A percentile compares a stretch with the other conserved stretches of the same genome.
Conservation (phyloP, 805 yeast species). For the Yarrowia bubula region DNA sequence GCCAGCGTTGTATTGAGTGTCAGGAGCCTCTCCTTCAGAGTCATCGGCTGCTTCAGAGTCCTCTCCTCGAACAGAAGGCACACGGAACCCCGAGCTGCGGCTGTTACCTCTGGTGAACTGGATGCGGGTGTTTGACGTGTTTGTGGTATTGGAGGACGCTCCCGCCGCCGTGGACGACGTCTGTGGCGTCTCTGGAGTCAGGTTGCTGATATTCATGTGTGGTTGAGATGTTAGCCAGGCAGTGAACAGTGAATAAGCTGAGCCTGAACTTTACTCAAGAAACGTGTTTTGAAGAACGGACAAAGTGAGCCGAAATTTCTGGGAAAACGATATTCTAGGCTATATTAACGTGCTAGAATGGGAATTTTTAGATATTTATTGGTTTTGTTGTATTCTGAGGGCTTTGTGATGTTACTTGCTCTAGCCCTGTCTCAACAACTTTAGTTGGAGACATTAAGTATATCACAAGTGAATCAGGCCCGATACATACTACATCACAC, state of each 20-base stretch:
- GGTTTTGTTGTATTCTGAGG: not conserved
- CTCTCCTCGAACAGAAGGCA: constrained; percentile 15
- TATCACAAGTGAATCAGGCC: too few relatives aligned
- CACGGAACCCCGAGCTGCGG: constrained; percentile 11
- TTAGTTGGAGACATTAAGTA: too few relatives aligned
- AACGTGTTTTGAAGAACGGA: too few relatives aligned
- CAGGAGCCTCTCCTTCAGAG: not conserved
- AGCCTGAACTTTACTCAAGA: not conserved
- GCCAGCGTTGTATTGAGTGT: constrained; percentile 1
- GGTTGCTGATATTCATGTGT: not conserved
- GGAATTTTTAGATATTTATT: not conserved
- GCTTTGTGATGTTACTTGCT: too few relatives aligned
- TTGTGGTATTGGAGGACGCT: not conserved
- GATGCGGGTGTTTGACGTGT: not conserved
- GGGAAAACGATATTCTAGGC: too few relatives aligned
- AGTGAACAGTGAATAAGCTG: not conserved
- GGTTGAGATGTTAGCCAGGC: not conserved
- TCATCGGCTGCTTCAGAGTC: constrained; percentile 11
- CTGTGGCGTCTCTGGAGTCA: not conserved
- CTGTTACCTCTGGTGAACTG: constrained; percentile 16
- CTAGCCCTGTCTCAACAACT: too few relatives aligned
- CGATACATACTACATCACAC: not conserved
- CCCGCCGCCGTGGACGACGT: not conserved
- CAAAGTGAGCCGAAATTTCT: too few relatives aligned
- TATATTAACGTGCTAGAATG: too few relatives aligned